Evolutionary conservation across 371 early-diverging fungal species (phyloP), one percentile per base, ranked within the genome.

Genomic region (Mucor indicus): DNA sequence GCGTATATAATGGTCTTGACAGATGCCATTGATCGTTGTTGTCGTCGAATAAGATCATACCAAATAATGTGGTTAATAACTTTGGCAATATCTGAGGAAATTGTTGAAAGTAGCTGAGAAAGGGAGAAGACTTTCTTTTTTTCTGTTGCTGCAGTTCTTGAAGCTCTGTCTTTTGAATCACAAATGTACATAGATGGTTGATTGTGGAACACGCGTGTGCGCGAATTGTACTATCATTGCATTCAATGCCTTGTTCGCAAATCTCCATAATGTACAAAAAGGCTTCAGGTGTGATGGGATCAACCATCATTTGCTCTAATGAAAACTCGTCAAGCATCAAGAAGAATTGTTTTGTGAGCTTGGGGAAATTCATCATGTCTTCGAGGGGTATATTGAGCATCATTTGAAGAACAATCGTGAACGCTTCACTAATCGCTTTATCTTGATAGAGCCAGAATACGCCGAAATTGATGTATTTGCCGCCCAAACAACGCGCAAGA

Each of bases 381-480:
- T 69, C 53, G 21, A 86, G 39, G 0, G 93, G 90, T 17, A 87
- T 75, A 36, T 67, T 69, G 9, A 84, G 62, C 64, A 90, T 78
- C 46, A 93, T 54, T 59, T 82, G 81, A 48, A 86, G 84, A 50
- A 79, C 67, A 9, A 81, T 71, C 1, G 67, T 55, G 20, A 89
- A 72, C 3, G 87, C 85, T 8, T 77, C 69, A 25, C 72, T 83
- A 25, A 93, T 67, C 1, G 92, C 85, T n/a, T 77, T 77, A 60
- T 93, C 94, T 32, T 81, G 78, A 59, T 93, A 93, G 32, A 93
- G 60, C 48, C 79, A 83, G 68, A 93, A 90, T 19, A 93, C 87
- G 4, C 92, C 92, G 68, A 93, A 90, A 39, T 87, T 89, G 49
- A 90, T 87, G 54, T 92, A 93, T 44, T 81, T 80, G 41, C 94